Percentiles rank a stretch among this genome's conserved stretches.
These are phyloP conservation scores for Pseudogymnoascus sp. DNA, from an alignment of 2,329 filamentous ascomycete genomes.

Conservation along the genomic window DNA sequence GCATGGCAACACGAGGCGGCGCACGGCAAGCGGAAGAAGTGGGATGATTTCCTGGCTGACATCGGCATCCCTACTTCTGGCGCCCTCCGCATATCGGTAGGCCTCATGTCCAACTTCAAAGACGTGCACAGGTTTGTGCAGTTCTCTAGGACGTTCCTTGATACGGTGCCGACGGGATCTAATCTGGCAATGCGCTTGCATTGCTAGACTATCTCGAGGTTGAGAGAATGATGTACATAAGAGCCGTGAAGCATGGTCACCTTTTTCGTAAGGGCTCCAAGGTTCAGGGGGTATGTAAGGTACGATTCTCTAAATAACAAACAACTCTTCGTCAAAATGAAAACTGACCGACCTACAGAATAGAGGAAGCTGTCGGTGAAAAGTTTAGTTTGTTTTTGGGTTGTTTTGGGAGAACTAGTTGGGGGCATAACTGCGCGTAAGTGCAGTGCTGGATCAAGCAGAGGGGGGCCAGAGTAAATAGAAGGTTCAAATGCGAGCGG, in stretches of 20 bases:
- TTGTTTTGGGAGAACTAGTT: neutral
- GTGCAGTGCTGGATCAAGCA: neutral
- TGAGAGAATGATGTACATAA: neutral
- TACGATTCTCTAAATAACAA: neutral
- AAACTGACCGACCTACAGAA: neutral
- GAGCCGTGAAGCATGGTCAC: neutral
- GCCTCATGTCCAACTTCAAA: slow-evolving; percentile 28
- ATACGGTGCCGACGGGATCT: neutral
- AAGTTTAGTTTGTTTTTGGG: neutral
- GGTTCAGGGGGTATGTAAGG: neutral
- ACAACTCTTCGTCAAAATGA: neutral
- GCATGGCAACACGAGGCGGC: neutral
- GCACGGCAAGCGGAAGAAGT: slow-evolving; percentile 8
- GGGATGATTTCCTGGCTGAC: slow-evolving; percentile 21
- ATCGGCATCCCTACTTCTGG: slow-evolving; percentile 24
- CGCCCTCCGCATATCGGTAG: slow-evolving; percentile 33
- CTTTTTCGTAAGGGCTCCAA: neutral
- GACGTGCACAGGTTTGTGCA: slow-evolving; percentile 32
- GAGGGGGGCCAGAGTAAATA: too few relatives aligned
- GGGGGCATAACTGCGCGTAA: neutral
- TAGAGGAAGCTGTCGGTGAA: neutral
- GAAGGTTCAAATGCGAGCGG: neutral
- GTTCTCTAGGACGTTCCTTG: slow-evolving; percentile 25
- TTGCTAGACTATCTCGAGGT: neutral
- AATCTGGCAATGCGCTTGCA: neutral